A percentile compares a stretch with the other conserved stretches of the same genome.
phyloP scores from a whole-genome alignment of 2,329 filamentous ascomycete species.

The Aquanectria penicillioides region DNA sequence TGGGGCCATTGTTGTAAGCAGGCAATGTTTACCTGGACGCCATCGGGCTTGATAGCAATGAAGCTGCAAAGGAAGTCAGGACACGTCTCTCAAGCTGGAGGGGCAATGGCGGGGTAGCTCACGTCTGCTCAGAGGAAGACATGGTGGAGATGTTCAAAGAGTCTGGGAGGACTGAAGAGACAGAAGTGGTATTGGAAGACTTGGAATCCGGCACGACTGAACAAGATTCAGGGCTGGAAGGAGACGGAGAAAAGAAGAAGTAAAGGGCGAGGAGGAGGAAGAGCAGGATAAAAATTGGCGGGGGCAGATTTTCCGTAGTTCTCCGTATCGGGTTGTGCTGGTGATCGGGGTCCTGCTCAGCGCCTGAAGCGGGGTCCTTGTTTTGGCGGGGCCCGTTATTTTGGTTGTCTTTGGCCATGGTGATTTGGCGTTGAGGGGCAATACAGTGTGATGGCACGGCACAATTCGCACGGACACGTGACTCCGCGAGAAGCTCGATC shows the following conservation, averaged over 20 bases:
- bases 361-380: slow-evolving; percentile 47
- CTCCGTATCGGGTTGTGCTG: slow-evolving; percentile 40
- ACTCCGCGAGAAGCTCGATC: slow-evolving; percentile 15
- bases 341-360: slow-evolving; percentile 36
- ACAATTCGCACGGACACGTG: slow-evolving; percentile 42
- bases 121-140: slow-evolving; percentile 88
- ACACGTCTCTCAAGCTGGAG: slow-evolving; percentile 29
- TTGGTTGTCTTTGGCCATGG: slow-evolving; percentile 44
- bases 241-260: slow-evolving; percentile 48
- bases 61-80: slow-evolving; percentile 71
- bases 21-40: slow-evolving; percentile 82
- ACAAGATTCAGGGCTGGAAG: slow-evolving; percentile 41
- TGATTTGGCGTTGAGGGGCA: slow-evolving; percentile 40
- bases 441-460: slow-evolving; percentile 21
- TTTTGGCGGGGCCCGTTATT: slow-evolving; percentile 47
- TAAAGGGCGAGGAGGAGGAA: slow-evolving; percentile 50
- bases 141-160: slow-evolving; percentile 59
- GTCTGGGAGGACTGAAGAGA: slow-evolving; percentile 41
- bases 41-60: slow-evolving; percentile 99
- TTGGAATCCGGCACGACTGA: slow-evolving; percentile 41
- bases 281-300: slow-evolving; percentile 54
- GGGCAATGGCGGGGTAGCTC: slow-evolving; percentile 56
- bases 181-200: slow-evolving; percentile 44
- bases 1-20: background rate
- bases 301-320: slow-evolving; percentile 53